A percentile compares a stretch with the other conserved stretches of the same genome.
phyloP scores from a whole-genome alignment of 495 filamentous ascomycete species.

The Aspergillus indologenus region DNA sequence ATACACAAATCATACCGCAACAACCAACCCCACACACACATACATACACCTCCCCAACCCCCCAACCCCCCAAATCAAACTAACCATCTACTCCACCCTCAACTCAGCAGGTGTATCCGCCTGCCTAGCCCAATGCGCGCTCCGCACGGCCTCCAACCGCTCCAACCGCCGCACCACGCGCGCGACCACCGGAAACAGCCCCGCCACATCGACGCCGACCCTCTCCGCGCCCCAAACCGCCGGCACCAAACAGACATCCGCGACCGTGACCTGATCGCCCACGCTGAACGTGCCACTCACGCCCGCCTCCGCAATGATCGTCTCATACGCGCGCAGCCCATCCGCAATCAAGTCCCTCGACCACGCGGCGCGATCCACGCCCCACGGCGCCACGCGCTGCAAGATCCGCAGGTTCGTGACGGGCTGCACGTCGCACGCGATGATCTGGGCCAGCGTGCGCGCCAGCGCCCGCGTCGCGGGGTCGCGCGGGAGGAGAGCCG shows the following conservation, averaged over 20 bases:
- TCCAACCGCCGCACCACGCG: slow-evolving; percentile 39
- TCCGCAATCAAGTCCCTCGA: slow-evolving; percentile 39
- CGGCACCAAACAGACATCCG: slow-evolving; percentile 52
- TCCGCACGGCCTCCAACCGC: slow-evolving; percentile 34
- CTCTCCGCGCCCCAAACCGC: slow-evolving; percentile 50
- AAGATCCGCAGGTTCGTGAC: slow-evolving; percentile 48
- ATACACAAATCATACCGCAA: too few relatives aligned
- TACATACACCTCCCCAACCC: not conserved
- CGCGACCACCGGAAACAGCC: slow-evolving; percentile 34
- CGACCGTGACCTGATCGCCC: slow-evolving; percentile 48
- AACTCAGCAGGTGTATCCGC: slow-evolving; percentile 49
- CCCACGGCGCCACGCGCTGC: slow-evolving; percentile 40
- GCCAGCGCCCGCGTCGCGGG: slow-evolving; percentile 35
- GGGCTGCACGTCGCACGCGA: slow-evolving; percentile 49
- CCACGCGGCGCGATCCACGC: slow-evolving; percentile 35
- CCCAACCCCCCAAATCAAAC: not conserved
- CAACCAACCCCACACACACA: slow-evolving; percentile 1
- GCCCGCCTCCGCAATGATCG: slow-evolving; percentile 26
- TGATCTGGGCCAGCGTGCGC: slow-evolving; percentile 43
- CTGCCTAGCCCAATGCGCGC: slow-evolving; percentile 46
- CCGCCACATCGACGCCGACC: slow-evolving; percentile 42
- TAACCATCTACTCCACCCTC: slow-evolving; percentile 12
- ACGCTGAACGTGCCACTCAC: slow-evolving; percentile 42
- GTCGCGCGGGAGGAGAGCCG: slow-evolving; percentile 39
- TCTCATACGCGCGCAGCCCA: slow-evolving; percentile 50